Conservation (phyloP, 768 basidiomycete genomes). For the Trametes cubensis region DNA sequence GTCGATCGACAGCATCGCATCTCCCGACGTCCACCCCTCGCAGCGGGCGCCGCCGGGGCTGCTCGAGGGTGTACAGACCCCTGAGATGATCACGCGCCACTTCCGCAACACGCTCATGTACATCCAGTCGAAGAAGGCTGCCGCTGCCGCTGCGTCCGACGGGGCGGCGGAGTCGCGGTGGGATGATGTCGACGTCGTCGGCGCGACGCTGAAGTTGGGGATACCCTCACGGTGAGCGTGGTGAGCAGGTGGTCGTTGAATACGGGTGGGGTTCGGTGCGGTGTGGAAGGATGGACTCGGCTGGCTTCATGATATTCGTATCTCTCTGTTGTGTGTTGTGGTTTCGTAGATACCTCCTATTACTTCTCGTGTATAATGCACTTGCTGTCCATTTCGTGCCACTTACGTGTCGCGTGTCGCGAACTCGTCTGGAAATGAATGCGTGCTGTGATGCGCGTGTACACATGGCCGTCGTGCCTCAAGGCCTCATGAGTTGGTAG, state of each 20-base stretch:
- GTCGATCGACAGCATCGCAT: constrained; percentile 89
- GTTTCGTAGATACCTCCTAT: constrained; percentile 24
- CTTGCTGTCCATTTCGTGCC: constrained; percentile 6
- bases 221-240: constrained; percentile 37
- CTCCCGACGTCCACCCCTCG: constrained; percentile 85
- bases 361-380: constrained; percentile 21
- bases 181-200: constrained; percentile 87
- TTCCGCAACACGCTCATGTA: constrained; percentile 89
- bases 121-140: constrained; percentile 77
- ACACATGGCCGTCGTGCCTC: too few species aligned
- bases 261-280: background rate
- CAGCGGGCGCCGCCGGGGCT: constrained; percentile 86
- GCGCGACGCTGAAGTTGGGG: constrained; percentile 89
- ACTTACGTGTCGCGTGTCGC: background rate
- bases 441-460: too few species aligned
- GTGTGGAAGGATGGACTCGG: constrained; percentile 11
- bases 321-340: constrained; percentile 21
- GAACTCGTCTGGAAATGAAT: too few species aligned
- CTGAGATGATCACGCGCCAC: constrained; percentile 92
- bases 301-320: constrained; percentile 1
- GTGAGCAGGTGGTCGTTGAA: too few species aligned
- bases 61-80: constrained; percentile 89
- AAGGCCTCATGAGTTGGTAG: too few species aligned
- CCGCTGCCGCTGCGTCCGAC: constrained; percentile 45
- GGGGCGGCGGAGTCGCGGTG: constrained; percentile 54